Base-by-base conservation (phyloP, 768 basidiomycete species). In the Tricholoma matsutake region DNA sequence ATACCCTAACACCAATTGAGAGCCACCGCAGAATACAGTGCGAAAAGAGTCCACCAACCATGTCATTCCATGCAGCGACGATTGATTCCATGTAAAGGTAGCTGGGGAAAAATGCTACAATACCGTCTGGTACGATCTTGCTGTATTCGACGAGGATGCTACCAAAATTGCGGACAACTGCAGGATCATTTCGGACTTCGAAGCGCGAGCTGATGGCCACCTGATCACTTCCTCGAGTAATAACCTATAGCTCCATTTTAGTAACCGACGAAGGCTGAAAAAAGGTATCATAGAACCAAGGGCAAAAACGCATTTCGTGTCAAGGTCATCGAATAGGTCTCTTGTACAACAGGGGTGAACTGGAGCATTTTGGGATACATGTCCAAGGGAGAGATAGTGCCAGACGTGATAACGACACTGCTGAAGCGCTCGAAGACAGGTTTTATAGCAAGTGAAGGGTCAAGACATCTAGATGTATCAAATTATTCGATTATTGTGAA, bases 351-450 rank as follows among this genome's bases (percentile, higher is more conserved):
- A 2, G 97, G 96, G 16, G 92, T 93, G 74, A 99, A 99, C 66
- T 95, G 94, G 31, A 99, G 81, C 92, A 99, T 99, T 76, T 98
- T 99, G 11, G 97, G 97, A 73, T 99, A 99, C 97, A 99, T 99
- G 75, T 99, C 97, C 60, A 99, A 76, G 2, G 97, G 97, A 1
- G 96, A 98, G 67, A 99, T 94, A 10, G 97, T 99, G 67, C 97
- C 97, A 4, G 95, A 98, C 0, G 97, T 99, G 72, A 99, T 99
- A 64, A 99, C 94, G 20, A 99, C 97, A 63, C 91, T 94, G 72
- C 93, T 96, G 72, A 98, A 99, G 31, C 95, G 91, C 70, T 99
- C 97, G 71, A 99, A 98, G 16, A 99, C 92, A 0, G 97, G 97
- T 67, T 94, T 92, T 68, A 99, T 99, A 8, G 97, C 97, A 34